Base-by-base conservation (phyloP, 371 early-diverging fungal genomes). In the Saksenaea vasiformis region DNA sequence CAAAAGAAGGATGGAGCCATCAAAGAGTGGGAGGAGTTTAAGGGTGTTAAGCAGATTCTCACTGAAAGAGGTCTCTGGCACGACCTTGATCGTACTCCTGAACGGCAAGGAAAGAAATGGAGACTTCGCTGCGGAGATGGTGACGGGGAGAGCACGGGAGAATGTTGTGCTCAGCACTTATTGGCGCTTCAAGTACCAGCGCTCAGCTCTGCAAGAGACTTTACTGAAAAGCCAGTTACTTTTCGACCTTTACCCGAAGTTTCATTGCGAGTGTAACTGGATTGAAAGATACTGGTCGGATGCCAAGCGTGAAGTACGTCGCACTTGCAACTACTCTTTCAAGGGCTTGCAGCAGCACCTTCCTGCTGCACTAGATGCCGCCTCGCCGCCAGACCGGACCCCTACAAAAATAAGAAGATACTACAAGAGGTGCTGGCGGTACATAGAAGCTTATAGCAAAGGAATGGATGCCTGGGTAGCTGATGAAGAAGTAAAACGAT, bases 391-490 rank as follows among this genome's bases (percentile, higher is more conserved):
- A 4, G 4, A 31, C 7, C 31, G 7, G 7, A 31, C 31, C 7
- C 31, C 31, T 4, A 31, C 31, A 3, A 39, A 54, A 1, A 61
- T 54, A 1, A 35, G 39, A 38, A 53, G 38, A 37, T 61, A 54
- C 22, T 61, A 35, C 22, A 24, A 36, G 3, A n/a, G 61, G 5
- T 37, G 53, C 19, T 35, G 51, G 38, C 19, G 54, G 3, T 61
- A 61, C 11, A 61, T 61, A 5, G 61, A 61, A 19, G 61, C 61
- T 26, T 54, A 54, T 26, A 61, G 61, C 19, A 35, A 37, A 37
- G 35, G 28, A 13, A 14, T 11, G 5, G 39, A 61, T 28, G 61
- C 24, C 8, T 35, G 61, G 24, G 54, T 36, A n/a, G 54, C 39
- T 2, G 27, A 13, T 37, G 17, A 61, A 38, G 54, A 37, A 38